Percentiles rank a stretch among this genome's conserved stretches.
These are phyloP conservation scores for Hypoxylon sp. DNA, from an alignment of 2,329 filamentous ascomycete genomes.

Conservation along the genomic window DNA sequence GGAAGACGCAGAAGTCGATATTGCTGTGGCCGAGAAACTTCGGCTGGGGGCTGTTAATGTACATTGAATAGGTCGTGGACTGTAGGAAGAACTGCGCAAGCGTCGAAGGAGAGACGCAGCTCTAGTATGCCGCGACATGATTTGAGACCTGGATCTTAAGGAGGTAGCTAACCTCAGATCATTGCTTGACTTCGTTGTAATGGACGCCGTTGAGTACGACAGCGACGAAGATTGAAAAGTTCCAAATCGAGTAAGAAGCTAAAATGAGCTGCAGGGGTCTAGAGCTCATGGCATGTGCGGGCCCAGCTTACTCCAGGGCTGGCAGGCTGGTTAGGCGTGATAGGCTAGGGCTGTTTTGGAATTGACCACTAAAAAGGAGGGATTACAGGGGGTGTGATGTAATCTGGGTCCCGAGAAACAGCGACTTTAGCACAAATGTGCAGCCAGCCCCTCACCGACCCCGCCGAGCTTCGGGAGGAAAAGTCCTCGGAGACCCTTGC, in stretches of 20 bases:
- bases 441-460: slow-evolving; percentile 37
- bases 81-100: slow-evolving; percentile 10
- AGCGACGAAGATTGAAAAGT: slow-evolving; percentile 27
- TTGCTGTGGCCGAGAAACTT: slow-evolving; percentile 36
- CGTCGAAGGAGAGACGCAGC: slow-evolving; percentile 26
- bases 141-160: neutral
- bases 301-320: slow-evolving; percentile 17
- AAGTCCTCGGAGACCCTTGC: slow-evolving; percentile 19
- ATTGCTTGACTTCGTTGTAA: neutral
- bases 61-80: slow-evolving; percentile 11
- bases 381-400: slow-evolving; percentile 26
- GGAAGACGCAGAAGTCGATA: slow-evolving; percentile 28
- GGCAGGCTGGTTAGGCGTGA: slow-evolving; percentile 1
- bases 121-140: slow-evolving; percentile 41
- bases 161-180: neutral
- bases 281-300: slow-evolving; percentile 28
- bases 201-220: neutral
- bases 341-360: neutral
- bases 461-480: slow-evolving; percentile 30
- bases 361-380: slow-evolving; percentile 33
- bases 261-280: slow-evolving; percentile 10
- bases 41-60: slow-evolving; percentile 17
- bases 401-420: slow-evolving; percentile 24
- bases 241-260: slow-evolving; percentile 36
- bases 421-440: neutral